phyloP scores from a whole-genome alignment of 2,329 filamentous ascomycete species.

The Ophiostoma ulmi region DNA sequence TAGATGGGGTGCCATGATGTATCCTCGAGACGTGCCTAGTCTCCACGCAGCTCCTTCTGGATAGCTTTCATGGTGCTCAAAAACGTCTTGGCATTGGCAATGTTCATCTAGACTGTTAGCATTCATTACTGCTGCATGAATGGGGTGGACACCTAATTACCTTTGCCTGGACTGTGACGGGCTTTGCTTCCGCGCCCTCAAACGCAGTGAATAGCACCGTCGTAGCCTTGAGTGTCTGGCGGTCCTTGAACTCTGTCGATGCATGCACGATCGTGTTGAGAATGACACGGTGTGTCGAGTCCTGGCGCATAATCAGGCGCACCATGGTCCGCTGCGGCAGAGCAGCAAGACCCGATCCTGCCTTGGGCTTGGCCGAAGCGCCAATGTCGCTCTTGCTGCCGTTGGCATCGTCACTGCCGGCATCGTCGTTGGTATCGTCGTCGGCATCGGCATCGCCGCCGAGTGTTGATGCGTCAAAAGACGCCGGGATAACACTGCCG shows the following conservation, averaged over 20 bases:
- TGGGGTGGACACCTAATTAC: slow-evolving; percentile 35
- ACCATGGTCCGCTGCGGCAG: slow-evolving; percentile 46
- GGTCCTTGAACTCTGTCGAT: slow-evolving; percentile 73
- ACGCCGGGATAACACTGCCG: slow-evolving; percentile 27
- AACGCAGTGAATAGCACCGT: slow-evolving; percentile 63
- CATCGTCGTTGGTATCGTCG: slow-evolving; percentile 28
- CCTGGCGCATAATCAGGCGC: slow-evolving; percentile 84
- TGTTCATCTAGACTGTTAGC: slow-evolving; percentile 43
- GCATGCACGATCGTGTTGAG: slow-evolving; percentile 79
- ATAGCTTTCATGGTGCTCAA: slow-evolving; percentile 46
- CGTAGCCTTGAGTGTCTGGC: slow-evolving; percentile 65
- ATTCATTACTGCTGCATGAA: no score
- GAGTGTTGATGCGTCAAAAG: slow-evolving; percentile 28
- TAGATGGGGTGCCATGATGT: background rate
- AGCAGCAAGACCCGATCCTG: background rate
- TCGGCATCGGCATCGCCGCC: slow-evolving; percentile 24
- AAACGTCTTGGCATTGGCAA: slow-evolving; percentile 49
- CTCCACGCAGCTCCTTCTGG: slow-evolving; percentile 44
- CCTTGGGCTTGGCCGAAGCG: slow-evolving; percentile 20
- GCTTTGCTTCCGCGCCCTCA: slow-evolving; percentile 50
- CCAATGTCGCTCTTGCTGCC: slow-evolving; percentile 28
- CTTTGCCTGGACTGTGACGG: slow-evolving; percentile 57
- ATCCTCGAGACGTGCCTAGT: slow-evolving; percentile 25
- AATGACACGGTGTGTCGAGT: slow-evolving; percentile 80
- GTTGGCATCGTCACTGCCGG: slow-evolving; percentile 27